Conservation (phyloP, 495 filamentous ascomycete species). For the Podospora australis region DNA sequence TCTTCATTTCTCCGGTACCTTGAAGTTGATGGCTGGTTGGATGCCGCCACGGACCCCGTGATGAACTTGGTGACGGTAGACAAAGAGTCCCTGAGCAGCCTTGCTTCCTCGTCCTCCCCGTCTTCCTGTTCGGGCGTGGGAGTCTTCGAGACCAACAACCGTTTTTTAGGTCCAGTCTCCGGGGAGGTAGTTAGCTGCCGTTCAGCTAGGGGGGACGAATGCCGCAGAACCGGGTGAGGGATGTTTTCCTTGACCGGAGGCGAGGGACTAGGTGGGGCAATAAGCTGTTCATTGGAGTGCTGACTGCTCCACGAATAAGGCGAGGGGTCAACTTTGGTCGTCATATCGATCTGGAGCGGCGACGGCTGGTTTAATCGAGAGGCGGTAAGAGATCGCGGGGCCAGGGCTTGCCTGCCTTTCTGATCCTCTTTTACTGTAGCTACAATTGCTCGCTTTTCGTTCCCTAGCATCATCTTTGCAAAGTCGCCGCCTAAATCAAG, state of each 20-base stretch:
- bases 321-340: conserved; percentile 49
- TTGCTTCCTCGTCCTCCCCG: conserved; percentile 63
- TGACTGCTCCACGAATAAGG: conserved; percentile 65
- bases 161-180: conserved; percentile 42
- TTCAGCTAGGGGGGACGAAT: conserved; percentile 20
- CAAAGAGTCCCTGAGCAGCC: conserved; percentile 57
- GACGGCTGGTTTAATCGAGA: conserved; percentile 42
- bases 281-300: conserved; percentile 56
- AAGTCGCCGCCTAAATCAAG: conserved; percentile 57
- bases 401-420: conserved; percentile 20
- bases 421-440: conserved; percentile 33
- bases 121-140: conserved; percentile 35
- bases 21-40: conserved; percentile 14
- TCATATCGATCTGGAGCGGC: conserved; percentile 54
- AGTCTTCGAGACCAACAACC: conserved; percentile 38
- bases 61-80: conserved; percentile 42
- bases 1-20: conserved; percentile 36
- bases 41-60: conserved; percentile 13
- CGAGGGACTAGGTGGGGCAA: conserved; percentile 36
- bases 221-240: conserved; percentile 30
- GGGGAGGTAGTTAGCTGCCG: conserved; percentile 15
- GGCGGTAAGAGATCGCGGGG: conserved; percentile 30
- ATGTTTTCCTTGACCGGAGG: conserved; percentile 21
- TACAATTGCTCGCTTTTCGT: conserved; percentile 50
- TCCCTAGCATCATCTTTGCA: conserved; percentile 58